Evolutionary conservation across 306 rosid species (phyloP).

Genomic region (Cyclanthera cordifolia): DNA sequence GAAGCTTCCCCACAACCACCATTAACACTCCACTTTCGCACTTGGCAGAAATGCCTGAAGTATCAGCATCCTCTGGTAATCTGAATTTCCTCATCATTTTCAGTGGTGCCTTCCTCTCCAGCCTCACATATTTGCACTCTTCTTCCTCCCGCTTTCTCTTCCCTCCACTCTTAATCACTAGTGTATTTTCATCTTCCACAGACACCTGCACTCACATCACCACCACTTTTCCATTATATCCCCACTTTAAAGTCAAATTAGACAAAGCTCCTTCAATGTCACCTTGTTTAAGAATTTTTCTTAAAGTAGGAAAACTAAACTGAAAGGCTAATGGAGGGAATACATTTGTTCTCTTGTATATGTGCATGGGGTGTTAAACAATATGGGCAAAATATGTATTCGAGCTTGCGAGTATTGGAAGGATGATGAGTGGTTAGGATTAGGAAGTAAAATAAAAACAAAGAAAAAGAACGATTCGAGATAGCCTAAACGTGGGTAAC

Average conservation of each 20-base stretch:
- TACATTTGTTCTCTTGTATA: background rate
- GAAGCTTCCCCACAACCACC: conserved; percentile 2
- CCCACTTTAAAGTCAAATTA: no score
- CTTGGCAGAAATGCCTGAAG: conserved; percentile 8
- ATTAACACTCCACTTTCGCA: conserved; percentile 12
- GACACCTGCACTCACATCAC: background rate
- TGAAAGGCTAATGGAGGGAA: no score
- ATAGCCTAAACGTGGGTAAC: no score
- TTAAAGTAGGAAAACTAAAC: no score
- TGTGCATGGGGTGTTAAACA: no score
- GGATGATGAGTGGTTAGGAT: no score
- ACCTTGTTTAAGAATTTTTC: no score
- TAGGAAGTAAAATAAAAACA: no score
- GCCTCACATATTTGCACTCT: conserved; percentile 11
- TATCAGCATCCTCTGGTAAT: background rate
- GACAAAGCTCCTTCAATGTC: background rate
- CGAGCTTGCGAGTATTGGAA: no score
- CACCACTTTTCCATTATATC: background rate
- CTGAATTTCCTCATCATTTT: conserved; percentile 8
- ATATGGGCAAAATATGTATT: no score
- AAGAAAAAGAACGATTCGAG: no score
- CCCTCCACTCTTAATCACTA: conserved; percentile 12
- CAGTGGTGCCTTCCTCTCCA: conserved; percentile 2
- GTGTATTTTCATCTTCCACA: conserved; percentile 1
- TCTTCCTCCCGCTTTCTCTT: conserved; percentile 11